These are phyloP conservation scores for Aspergillus asperescens DNA, from an alignment of 495 filamentous ascomycete genomes.

Conservation along the genomic window DNA sequence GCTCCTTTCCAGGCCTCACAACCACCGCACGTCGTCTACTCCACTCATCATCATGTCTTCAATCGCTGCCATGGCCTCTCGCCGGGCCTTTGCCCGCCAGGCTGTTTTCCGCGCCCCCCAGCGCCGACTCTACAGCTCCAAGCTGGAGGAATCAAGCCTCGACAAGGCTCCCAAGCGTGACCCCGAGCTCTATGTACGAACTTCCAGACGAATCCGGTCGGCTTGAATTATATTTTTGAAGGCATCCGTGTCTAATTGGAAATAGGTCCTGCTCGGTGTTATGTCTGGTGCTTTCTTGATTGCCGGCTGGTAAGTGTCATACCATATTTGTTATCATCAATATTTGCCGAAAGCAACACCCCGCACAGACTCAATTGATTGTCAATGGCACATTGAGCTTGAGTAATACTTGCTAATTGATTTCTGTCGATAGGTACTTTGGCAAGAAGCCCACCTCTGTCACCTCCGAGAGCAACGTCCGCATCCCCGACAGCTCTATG, in stretches of 20 bases:
- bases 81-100: conserved; percentile 46
- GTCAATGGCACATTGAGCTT: neutral
- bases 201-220: conserved; percentile 4
- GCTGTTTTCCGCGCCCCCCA: conserved; percentile 38
- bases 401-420: conserved; percentile 3
- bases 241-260: conserved; percentile 13
- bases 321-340: conserved; percentile 55
- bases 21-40: conserved; percentile 14
- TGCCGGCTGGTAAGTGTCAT: conserved; percentile 63
- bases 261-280: conserved; percentile 79
- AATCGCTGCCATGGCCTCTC: conserved; percentile 47
- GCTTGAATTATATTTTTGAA: neutral
- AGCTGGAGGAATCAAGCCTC: conserved; percentile 48
- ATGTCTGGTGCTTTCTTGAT: conserved; percentile 85
- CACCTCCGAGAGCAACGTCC: conserved; percentile 73
- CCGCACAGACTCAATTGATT: neutral
- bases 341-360: neutral
- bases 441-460: conserved; percentile 81
- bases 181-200: conserved; percentile 74
- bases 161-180: conserved; percentile 66
- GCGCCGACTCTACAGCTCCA: conserved; percentile 42
- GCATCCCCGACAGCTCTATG: conserved; percentile 68
- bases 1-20: conserved; percentile 17
- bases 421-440: conserved; percentile 38
- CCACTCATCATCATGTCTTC: conserved; percentile 45